Conservation (phyloP, 768 basidiomycete species). For the Clitopilus hobsonii region DNA sequence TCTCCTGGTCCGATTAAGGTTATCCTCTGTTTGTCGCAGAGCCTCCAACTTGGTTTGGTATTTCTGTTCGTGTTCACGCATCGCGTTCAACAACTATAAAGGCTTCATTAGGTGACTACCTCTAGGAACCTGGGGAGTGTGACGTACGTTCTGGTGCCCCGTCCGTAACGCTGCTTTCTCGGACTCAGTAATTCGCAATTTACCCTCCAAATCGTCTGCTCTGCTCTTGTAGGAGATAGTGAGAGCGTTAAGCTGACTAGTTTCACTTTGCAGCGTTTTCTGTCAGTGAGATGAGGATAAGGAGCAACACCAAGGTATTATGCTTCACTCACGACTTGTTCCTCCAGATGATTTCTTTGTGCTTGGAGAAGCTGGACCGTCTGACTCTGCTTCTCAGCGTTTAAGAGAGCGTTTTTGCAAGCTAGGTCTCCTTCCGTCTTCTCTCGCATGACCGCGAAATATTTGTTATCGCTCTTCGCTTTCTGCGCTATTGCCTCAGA, state of each 20-base stretch:
- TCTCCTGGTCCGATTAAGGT: conserved; percentile 38
- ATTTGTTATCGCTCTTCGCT: conserved; percentile 96
- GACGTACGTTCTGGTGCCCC: conserved; percentile 33
- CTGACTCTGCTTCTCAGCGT: conserved; percentile 41
- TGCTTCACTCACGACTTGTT: conserved; percentile 53
- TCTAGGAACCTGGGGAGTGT: background rate
- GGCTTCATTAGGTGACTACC: background rate
- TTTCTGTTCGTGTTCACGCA: conserved; percentile 30
- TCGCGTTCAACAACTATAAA: conserved; percentile 20
- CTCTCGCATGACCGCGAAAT: conserved; percentile 82
- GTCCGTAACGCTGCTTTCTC: conserved; percentile 7
- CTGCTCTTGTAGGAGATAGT: conserved; percentile 19
- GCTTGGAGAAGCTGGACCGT: conserved; percentile 64
- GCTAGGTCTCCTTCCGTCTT: conserved; percentile 81
- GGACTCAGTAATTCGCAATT: conserved; percentile 10
- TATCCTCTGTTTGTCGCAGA: conserved; percentile 43
- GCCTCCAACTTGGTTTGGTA: conserved; percentile 29
- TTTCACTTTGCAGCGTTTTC: conserved; percentile 43
- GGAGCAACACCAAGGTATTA: background rate
- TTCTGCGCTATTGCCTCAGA: conserved; percentile 45
- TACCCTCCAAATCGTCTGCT: conserved; percentile 23
- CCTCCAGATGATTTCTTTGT: conserved; percentile 53
- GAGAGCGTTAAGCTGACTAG: conserved; percentile 23
- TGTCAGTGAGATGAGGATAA: conserved; percentile 12
- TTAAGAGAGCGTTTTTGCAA: conserved; percentile 56